These are phyloP conservation scores for Volvox reticuliferus DNA, from an alignment of 139 green algal species.

Conservation along the genomic window DNA sequence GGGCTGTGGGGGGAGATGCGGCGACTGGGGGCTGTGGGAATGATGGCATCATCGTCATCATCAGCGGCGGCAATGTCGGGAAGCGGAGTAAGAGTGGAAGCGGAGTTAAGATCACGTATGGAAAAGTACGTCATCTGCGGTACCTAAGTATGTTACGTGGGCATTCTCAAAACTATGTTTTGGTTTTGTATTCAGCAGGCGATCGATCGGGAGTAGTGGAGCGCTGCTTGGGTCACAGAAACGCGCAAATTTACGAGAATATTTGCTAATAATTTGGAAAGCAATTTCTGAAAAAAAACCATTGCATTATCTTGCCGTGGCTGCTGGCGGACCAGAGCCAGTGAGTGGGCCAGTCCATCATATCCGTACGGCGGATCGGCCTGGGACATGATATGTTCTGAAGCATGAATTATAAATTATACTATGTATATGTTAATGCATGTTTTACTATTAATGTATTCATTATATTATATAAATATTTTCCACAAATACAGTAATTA, in stretches of 20 bases:
- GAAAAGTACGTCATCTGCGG: neutral
- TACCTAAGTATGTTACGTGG: neutral
- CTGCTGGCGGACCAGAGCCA: no score
- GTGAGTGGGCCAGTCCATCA: no score
- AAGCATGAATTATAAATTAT: no score
- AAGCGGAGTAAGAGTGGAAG: neutral
- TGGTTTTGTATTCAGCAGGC: neutral
- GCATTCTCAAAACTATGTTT: neutral
- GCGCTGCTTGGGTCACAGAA: neutral
- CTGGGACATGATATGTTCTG: no score
- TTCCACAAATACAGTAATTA: neutral
- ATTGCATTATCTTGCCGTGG: neutral
- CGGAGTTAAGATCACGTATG: neutral
- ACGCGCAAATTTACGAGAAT: neutral
- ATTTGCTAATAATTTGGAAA: neutral
- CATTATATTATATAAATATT: no score
- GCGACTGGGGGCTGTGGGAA: neutral
- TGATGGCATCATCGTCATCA: neutral
- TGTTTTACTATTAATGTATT: no score
- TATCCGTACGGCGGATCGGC: no score
- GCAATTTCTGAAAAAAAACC: neutral
- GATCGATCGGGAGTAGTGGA: neutral
- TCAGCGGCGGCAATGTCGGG: neutral
- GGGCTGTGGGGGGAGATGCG: conserved; percentile 8
- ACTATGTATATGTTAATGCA: no score